Conservation (phyloP, 2,329 filamentous ascomycete genomes). For the Calonectria pteridis region DNA sequence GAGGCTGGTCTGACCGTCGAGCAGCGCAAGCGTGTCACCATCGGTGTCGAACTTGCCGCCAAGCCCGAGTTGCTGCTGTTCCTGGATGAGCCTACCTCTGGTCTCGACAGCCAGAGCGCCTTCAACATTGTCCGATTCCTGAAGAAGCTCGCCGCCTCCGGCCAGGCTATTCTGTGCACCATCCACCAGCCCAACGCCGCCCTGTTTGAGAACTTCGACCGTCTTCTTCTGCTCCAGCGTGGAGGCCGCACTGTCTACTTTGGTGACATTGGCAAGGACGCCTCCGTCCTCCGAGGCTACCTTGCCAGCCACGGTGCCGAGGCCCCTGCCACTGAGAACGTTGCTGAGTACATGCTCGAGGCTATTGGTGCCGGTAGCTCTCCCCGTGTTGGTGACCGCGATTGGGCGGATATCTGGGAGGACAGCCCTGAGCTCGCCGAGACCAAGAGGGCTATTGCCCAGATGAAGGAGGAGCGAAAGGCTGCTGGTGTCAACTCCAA, state of each 20-base stretch:
- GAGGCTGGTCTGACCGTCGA: constrained; percentile 79
- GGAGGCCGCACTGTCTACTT: constrained; percentile 90
- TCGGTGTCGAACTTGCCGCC: constrained; percentile 89
- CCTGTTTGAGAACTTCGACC: constrained; percentile 89
- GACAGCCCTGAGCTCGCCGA: constrained; percentile 78
- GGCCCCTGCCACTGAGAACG: constrained; percentile 66
- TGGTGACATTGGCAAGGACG: constrained; percentile 84
- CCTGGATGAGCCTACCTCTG: constrained; percentile 83
- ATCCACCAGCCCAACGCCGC: constrained; percentile 92
- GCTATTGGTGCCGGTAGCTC: constrained; percentile 82
- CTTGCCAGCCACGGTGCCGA: constrained; percentile 71
- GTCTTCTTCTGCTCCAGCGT: constrained; percentile 80
- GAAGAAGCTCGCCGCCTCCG: constrained; percentile 81
- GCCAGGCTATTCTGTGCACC: constrained; percentile 90
- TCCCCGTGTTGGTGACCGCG: constrained; percentile 77
- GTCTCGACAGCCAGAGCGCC: constrained; percentile 72
- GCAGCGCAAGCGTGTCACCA: constrained; percentile 83
- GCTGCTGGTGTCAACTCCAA: constrained; percentile 56
- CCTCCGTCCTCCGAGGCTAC: constrained; percentile 75
- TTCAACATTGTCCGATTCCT: constrained; percentile 85
- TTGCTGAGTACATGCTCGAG: constrained; percentile 87
- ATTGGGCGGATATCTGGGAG: constrained; percentile 86
- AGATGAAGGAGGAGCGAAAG: constrained; percentile 73
- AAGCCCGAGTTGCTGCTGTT: constrained; percentile 83
- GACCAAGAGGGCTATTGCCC: constrained; percentile 74